phyloP scores from a whole-genome alignment of 768 basidiomycete genomes.

The Russula vinacea region DNA sequence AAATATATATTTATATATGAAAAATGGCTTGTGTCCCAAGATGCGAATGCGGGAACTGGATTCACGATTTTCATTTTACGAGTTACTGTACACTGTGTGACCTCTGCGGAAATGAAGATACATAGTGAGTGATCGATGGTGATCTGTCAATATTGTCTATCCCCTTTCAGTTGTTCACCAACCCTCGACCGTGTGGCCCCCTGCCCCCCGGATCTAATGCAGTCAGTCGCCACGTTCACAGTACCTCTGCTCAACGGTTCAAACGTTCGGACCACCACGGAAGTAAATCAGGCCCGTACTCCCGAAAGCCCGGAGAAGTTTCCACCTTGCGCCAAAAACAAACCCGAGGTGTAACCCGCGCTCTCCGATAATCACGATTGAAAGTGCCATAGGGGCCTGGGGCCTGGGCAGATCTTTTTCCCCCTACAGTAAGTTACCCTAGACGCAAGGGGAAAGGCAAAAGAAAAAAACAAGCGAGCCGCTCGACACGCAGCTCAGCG shows the following conservation, averaged over 20 bases:
- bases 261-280: not conserved
- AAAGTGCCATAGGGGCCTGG: no score
- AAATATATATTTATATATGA: slow-evolving; percentile 6
- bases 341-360: not conserved
- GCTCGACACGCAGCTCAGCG: not conserved
- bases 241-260: not conserved
- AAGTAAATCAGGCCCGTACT: not conserved
- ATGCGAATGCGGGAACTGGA: not conserved
- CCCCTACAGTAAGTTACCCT: not conserved
- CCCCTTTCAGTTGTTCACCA: not conserved
- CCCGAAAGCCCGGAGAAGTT: not conserved
- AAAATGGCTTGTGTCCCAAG: not conserved
- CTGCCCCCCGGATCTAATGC: not conserved
- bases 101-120: not conserved
- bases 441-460: not conserved
- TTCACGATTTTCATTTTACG: not conserved
- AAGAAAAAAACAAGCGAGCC: not conserved
- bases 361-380: not conserved
- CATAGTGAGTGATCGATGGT: not conserved
- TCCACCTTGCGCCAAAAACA: not conserved
- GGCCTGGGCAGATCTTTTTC: not conserved
- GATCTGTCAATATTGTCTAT: not conserved
- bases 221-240: not conserved
- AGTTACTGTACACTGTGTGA: not conserved
- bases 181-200: not conserved